Base-by-base conservation (phyloP, 176 grass and related monocot species). In the Zoysia japonica region DNA sequence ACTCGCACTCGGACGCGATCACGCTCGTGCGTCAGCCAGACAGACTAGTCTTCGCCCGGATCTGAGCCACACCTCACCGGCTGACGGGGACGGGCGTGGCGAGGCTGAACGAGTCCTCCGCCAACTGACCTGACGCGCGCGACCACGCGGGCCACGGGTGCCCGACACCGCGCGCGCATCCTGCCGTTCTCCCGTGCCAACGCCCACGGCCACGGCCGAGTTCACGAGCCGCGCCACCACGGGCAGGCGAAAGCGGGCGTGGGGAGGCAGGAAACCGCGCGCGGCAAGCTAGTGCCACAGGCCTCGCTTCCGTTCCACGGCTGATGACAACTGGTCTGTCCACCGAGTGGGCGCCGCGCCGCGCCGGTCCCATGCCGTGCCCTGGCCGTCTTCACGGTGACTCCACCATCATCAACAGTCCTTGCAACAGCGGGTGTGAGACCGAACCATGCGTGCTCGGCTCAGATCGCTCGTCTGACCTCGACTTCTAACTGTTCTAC, bases 241-340 rank as follows among this genome's bases (percentile, higher is more conserved):
- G 4, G 28, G 45, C 45, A 7, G 45, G 4, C 45, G 45, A 47
- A 5, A 7, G 8, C 45, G 3, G 5, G 45, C 45, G 4, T 45
- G 43, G 4, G 11, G 11, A 2, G 70, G 46, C n/a, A 28, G 67
- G 35, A 12, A 45, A 17, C 10, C 2, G 45, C 42, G 67, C 48
- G 17, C 39, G 49, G 48, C 10, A 2, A 12, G 19, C 42, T 1
- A 16, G 43, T 48, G 55, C 78, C 17, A 28, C 28, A 28, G 28
- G 28, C 11, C 19, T 68, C 6, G 40, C 79, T 78, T 86, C 70
- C 74, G 47, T 75, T 62, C 38, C 85, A 73, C 17, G 6, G 40
- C 16, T 78, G 59, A 19, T 61, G 20, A 10, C 59, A 36, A 61
- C 59, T 61, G 59, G 59, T 36, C 20, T 36, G 59, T 36, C 59